A percentile compares a stretch with the other conserved stretches of the same genome.
Evolutionary conservation across 805 yeast genomes (phyloP).

Genomic region (Suhomyces sp.): DNA sequence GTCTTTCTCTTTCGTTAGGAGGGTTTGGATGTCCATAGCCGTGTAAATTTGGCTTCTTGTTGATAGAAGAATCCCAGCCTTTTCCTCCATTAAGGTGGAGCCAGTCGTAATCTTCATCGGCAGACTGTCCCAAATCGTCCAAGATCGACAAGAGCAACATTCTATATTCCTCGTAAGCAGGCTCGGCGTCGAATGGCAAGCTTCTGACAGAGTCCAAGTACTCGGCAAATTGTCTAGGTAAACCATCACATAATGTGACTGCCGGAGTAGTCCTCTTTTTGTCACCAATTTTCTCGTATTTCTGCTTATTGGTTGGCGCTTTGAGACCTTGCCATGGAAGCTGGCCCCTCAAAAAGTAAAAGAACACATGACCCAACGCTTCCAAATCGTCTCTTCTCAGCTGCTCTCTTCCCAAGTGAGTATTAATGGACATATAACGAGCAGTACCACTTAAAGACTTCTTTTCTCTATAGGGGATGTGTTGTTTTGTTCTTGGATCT

Average conservation of each 20-base stretch:
- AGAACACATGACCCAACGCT: slow-evolving; percentile 77
- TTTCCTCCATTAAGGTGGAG: slow-evolving; percentile 73
- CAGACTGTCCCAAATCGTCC: slow-evolving; percentile 53
- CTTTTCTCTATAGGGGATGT: slow-evolving; percentile 78
- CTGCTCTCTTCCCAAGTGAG: slow-evolving; percentile 85
- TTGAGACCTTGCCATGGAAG: slow-evolving; percentile 90
- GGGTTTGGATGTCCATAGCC: slow-evolving; percentile 78
- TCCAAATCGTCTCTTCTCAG: slow-evolving; percentile 81
- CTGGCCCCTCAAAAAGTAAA: slow-evolving; percentile 73
- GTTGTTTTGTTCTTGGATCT: slow-evolving; percentile 76
- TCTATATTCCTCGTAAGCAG: slow-evolving; percentile 68
- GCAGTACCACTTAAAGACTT: slow-evolving; percentile 84
- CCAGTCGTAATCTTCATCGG: slow-evolving; percentile 79
- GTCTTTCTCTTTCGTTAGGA: slow-evolving; percentile 45
- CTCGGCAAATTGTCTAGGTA: slow-evolving; percentile 73
- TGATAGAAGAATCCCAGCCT: slow-evolving; percentile 77
- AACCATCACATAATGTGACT: slow-evolving; percentile 55
- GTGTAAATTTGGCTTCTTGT: slow-evolving; percentile 75
- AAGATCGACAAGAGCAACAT: slow-evolving; percentile 59
- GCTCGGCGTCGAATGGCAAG: slow-evolving; percentile 74
- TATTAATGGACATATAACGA: slow-evolving; percentile 82
- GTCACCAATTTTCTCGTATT: slow-evolving; percentile 81
- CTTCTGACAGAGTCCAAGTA: slow-evolving; percentile 67
- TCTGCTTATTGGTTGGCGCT: slow-evolving; percentile 80
- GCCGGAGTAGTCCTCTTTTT: slow-evolving; percentile 71